Percentiles rank a stretch among this genome's conserved stretches.
Conservation (phyloP, 2,329 filamentous ascomycete genomes). For the Tolypocladium ovalisporum region DNA sequence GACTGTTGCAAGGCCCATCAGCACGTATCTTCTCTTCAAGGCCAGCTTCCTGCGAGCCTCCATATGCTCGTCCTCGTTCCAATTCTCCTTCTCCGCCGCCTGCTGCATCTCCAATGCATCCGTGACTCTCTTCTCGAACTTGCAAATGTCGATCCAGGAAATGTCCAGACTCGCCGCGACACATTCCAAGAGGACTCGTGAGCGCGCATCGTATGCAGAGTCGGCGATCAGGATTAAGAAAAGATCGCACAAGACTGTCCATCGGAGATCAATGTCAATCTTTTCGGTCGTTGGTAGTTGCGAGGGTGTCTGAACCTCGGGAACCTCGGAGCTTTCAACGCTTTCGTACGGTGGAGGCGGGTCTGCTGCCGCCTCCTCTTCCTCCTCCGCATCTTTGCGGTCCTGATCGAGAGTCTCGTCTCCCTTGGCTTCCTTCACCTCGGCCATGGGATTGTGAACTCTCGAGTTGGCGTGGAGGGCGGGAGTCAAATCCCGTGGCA, state of each 20-base stretch:
- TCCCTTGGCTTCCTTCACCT: constrained; percentile 30
- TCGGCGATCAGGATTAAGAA: constrained; percentile 97
- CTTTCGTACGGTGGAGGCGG: constrained; percentile 50
- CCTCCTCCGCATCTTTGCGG: constrained; percentile 25
- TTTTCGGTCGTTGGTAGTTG: constrained; percentile 72
- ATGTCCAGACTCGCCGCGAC: constrained; percentile 75
- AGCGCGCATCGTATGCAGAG: constrained; percentile 83
- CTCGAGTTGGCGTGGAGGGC: constrained; percentile 84
- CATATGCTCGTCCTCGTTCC: constrained; percentile 95
- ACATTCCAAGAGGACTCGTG: constrained; percentile 69
- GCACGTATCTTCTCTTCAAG: constrained; percentile 72
- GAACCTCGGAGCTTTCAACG: constrained; percentile 58
- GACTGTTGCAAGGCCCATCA: constrained; percentile 95
- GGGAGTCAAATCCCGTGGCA: constrained; percentile 72
- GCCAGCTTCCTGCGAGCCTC: constrained; percentile 73
- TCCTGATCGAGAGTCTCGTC: constrained; percentile 4
- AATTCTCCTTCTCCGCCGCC: constrained; percentile 85
- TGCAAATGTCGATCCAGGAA: constrained; percentile 84
- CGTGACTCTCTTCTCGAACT: constrained; percentile 94
- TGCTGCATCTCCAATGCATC: constrained; percentile 98
- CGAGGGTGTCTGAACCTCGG: constrained; percentile 71
- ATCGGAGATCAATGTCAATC: constrained; percentile 90
- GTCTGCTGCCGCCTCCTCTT: constrained; percentile 23
- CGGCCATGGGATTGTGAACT: constrained; percentile 84
- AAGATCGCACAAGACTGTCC: constrained; percentile 93